Percentiles rank a stretch among this genome's conserved stretches.
Evolutionary conservation across 1,139 yeast species (phyloP).

Genomic region (Yamadazyma trypodendri): DNA sequence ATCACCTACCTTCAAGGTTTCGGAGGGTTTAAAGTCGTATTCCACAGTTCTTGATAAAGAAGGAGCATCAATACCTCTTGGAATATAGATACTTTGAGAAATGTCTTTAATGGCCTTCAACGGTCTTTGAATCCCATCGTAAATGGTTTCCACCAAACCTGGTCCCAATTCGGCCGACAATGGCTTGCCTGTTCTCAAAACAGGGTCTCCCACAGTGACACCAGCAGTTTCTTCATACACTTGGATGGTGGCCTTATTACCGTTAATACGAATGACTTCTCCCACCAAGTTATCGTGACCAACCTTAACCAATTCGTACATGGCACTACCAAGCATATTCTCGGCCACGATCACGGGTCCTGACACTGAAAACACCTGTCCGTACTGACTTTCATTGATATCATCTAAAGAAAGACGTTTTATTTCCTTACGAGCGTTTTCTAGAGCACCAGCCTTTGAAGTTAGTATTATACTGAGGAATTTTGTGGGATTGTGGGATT

Average conservation of each 20-base stretch:
- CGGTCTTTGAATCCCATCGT: slow-evolving; percentile 99
- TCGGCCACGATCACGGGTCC: slow-evolving; percentile 98
- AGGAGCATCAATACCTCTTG: slow-evolving; percentile 98
- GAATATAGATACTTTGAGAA: slow-evolving; percentile 91
- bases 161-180: slow-evolving; percentile 98
- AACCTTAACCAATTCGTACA: slow-evolving; percentile 96
- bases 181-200: slow-evolving; percentile 95
- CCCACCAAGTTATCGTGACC: slow-evolving; percentile 97
- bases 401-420: slow-evolving; percentile 83
- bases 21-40: slow-evolving; percentile 84
- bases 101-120: slow-evolving; percentile 83
- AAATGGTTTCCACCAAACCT: slow-evolving; percentile 97
- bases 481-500: too few species aligned
- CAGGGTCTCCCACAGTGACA: slow-evolving; percentile 98
- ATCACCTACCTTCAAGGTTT: slow-evolving; percentile 78
- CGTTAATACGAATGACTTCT: slow-evolving; percentile 95
- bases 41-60: slow-evolving; percentile 77
- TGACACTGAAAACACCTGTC: slow-evolving; percentile 88
- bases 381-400: slow-evolving; percentile 73
- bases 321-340: slow-evolving; percentile 98
- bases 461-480: slow-evolving; percentile 9
- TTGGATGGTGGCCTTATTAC: slow-evolving; percentile 96
- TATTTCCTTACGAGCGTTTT: slow-evolving; percentile 93
- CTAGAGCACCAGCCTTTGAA: slow-evolving; percentile 88
- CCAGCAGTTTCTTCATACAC: slow-evolving; percentile 99